phyloP scores from a whole-genome alignment of 2,329 filamentous ascomycete genomes.

The Microsporum ferrugineum region DNA sequence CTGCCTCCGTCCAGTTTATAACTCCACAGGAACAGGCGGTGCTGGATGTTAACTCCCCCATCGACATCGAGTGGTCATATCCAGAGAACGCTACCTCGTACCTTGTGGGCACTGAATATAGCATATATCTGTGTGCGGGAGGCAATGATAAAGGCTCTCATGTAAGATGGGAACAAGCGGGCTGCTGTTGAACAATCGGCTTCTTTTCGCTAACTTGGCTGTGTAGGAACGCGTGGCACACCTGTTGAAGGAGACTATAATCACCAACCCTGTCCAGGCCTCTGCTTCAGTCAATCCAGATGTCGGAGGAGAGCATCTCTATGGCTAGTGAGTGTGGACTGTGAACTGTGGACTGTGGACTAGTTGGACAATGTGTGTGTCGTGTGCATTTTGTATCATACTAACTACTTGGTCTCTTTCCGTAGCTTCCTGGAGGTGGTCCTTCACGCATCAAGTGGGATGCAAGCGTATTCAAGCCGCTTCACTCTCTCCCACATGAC shows the following conservation, averaged over 20 bases:
- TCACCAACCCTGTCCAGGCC: slow-evolving; percentile 32
- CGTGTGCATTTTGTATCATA: neutral
- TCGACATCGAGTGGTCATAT: slow-evolving; percentile 49
- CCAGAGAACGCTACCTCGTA: slow-evolving; percentile 41
- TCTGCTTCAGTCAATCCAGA: slow-evolving; percentile 36
- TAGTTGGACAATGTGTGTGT: neutral
- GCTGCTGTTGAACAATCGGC: neutral
- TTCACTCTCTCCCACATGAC: slow-evolving; percentile 57
- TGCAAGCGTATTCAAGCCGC: slow-evolving; percentile 48
- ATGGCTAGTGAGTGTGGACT: slow-evolving; percentile 43
- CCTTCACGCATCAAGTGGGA: slow-evolving; percentile 44
- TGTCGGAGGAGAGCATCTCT: slow-evolving; percentile 36
- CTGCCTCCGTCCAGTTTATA: slow-evolving; percentile 46
- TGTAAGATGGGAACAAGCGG: slow-evolving; percentile 25
- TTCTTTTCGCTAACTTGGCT: neutral
- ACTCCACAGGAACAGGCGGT: slow-evolving; percentile 42
- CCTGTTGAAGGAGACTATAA: slow-evolving; percentile 29
- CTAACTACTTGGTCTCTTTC: neutral
- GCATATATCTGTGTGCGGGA: slow-evolving; percentile 50
- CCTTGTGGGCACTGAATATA: slow-evolving; percentile 43
- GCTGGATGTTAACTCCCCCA: slow-evolving; percentile 38
- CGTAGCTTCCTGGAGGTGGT: slow-evolving; percentile 49
- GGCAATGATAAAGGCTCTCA: slow-evolving; percentile 42
- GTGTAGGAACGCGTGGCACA: slow-evolving; percentile 31
- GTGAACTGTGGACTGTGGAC: neutral